A percentile compares a stretch with the other conserved stretches of the same genome.
Evolutionary conservation across 208 protist genomes (phyloP).

Genomic region (Phytomonas serpens): DNA sequence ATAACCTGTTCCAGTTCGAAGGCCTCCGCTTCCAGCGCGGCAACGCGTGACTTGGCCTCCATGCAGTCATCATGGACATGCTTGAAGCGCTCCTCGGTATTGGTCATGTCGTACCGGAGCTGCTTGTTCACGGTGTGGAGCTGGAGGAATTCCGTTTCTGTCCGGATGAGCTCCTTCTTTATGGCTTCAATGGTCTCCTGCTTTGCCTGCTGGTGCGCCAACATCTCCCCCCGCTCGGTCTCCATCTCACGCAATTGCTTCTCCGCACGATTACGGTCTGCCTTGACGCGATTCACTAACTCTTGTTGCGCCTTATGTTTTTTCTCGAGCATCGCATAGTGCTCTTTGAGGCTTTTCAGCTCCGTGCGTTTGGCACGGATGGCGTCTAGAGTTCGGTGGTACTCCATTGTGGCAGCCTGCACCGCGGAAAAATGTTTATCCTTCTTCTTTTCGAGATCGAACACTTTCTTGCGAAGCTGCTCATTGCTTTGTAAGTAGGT

Average conservation of each 20-base stretch:
- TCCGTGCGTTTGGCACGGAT: constrained; percentile 81
- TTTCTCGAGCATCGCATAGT: constrained; percentile 80
- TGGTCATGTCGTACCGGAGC: constrained; percentile 70
- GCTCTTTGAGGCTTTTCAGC: constrained; percentile 84
- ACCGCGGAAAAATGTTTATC: constrained; percentile 70
- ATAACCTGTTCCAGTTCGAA: constrained; percentile 93
- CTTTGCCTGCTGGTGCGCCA: constrained; percentile 91
- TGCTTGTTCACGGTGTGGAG: constrained; percentile 69
- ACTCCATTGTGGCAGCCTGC: constrained; percentile 64
- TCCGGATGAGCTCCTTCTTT: constrained; percentile 94
- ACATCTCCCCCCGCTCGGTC: constrained; percentile 92
- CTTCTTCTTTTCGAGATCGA: constrained; percentile 88
- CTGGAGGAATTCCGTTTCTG: constrained; percentile 87
- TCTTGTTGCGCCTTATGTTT: constrained; percentile 96
- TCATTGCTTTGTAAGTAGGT: constrained; percentile 87
- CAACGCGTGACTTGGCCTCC: constrained; percentile 39
- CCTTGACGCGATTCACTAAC: constrained; percentile 94
- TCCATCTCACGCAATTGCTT: constrained; percentile 95
- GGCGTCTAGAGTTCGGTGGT: constrained; percentile 91
- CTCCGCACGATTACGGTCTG: constrained; percentile 95
- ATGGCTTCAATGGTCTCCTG: constrained; percentile 91
- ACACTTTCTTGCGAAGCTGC: constrained; percentile 83
- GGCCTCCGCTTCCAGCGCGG: constrained; percentile 76
- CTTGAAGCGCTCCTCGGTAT: constrained; percentile 67
- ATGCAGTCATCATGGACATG: constrained; percentile 59